Evolutionary conservation across 1,139 yeast genomes (phyloP), one percentile per base, ranked within the genome.

Genomic region (Spencermartinsiella ligniputridi): DNA sequence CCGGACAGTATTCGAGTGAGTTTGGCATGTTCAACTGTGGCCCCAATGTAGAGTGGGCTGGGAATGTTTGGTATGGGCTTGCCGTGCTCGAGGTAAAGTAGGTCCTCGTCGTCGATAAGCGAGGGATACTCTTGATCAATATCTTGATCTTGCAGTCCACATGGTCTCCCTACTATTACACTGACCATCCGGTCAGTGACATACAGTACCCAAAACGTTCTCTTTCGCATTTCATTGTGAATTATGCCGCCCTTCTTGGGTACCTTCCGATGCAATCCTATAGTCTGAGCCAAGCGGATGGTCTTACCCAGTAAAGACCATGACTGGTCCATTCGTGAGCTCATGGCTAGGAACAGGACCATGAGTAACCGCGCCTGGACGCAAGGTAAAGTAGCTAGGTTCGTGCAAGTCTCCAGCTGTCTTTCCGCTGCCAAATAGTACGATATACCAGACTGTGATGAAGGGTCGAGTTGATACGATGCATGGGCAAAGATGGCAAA

Each of bases 131-230:
- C 46, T 20, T 42, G 42, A 24, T 42, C 46, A 35, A 39, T 39
- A 29, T 44, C 47, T 13, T 33, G 34, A 27, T 44, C 44, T 15
- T 40, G 32, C 15, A 44, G 36, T 6, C 40, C 43, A 32, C 43
- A 44, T 15, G 44, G 47, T n/a, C 42, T 13, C 11, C 47, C 46
- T 12, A 39, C 38, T 8, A 40, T 36, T 20, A 40, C 36, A 19
- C 47, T 40, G n/a, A 44, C 32, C 40, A 29, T 35, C 22, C 44
- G 32, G 32, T 44, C 47, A 5, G 37, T 21, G 17, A 40, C 36
- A 40, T 44, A 44, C n/a, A 40, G 24, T 11, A 40, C 43, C 47
- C 47, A 44, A 21, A 44, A 44, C 8, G 44, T 44, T n/a, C 47
- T 13, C 13, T 40, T 40, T 17, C 44, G 36, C 30, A 35, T 35